phyloP scores from a whole-genome alignment of 345 rosid species.

The Corymbia maculata region DNA sequence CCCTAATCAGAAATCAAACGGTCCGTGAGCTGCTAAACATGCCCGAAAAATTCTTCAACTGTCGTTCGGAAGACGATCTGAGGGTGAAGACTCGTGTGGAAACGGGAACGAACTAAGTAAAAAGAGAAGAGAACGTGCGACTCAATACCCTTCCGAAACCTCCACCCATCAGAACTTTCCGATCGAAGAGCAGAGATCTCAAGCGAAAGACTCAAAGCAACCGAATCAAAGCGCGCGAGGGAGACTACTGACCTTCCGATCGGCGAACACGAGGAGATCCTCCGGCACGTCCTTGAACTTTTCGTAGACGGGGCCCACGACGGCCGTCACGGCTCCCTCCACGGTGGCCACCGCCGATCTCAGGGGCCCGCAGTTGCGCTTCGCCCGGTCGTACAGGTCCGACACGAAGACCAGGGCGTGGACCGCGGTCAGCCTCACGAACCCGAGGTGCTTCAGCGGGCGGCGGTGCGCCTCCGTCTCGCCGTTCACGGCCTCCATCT shows the following conservation, averaged over 20 bases:
- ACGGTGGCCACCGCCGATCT: conserved; percentile 58
- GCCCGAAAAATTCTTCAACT: not conserved
- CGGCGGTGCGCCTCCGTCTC: conserved; percentile 1
- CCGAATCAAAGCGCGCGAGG: not conserved
- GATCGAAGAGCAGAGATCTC: not conserved
- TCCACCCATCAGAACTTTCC: not conserved
- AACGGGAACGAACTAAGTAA: not conserved
- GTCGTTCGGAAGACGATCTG: not conserved
- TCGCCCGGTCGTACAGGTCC: conserved; percentile 58
- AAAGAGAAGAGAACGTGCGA: not conserved
- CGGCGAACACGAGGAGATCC: conserved; percentile 55
- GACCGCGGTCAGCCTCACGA: conserved; percentile 56
- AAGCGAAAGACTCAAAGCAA: not conserved
- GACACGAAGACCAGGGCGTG: conserved; percentile 34
- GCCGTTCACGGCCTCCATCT: conserved; percentile 36
- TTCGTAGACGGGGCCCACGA: conserved; percentile 54
- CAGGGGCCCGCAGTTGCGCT: conserved; percentile 71
- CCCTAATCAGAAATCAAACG: not conserved
- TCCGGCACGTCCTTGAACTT: conserved; percentile 60
- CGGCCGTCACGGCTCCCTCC: conserved; percentile 56
- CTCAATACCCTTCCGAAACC: not conserved
- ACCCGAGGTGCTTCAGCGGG: conserved; percentile 61
- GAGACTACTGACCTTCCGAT: conserved; percentile 51
- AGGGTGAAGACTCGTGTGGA: not conserved
- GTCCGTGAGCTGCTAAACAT: not conserved